Evolutionary conservation across 1,284 basidiomycete species (phyloP), one percentile per base, ranked within the genome.

Genomic region (Inonotus hispidus): DNA sequence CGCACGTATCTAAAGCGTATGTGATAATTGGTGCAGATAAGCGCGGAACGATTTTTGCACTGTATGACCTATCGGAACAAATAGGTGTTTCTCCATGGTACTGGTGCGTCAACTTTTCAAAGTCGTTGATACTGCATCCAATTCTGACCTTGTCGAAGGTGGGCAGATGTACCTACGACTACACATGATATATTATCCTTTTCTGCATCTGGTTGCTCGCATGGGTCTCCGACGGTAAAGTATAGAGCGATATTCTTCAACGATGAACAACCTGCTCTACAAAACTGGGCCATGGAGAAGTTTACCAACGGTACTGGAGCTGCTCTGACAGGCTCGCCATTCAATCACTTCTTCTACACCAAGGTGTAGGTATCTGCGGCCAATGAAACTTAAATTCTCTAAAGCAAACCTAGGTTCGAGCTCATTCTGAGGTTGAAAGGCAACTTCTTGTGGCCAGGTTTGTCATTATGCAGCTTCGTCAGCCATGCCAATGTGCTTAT

Each of bases 61-160:
- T 89, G 37, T 90, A 90, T 68, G 85, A 87, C 66, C 81, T 85
- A 59, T 85, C 84, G 10, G 87, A 89, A 69, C 87, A 90, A 66
- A 82, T 87, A 68, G 87, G 87, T 62, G 83, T 85, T 32, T 85
- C 83, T 19, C 83, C 84, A 19, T 86, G 83, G 83, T 84, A 80
- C 65, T 85, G 82, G 82, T 83, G 65, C 53, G 80, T 69, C 59
- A 14, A 52, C 35, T 32, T 52, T 8, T 1, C 32, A 8, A 14
- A 1, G 8, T 49, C 45, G 21, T 14, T n/a, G 3, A 25, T 27
- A 49, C 23, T 7, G 4, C 10, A 29, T 11, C 19, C 25, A 23
- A 27, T 21, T 3, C 11, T 11, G 25, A 25, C 3, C 4, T 13
- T 1, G 32, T 5, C 2, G 2, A 65, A 83, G 83, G 50, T 86